Evolutionary conservation across 139 green algal species (phyloP), one percentile per base, ranked within the genome.

Genomic region (Pseudopediastrum boryanum): DNA sequence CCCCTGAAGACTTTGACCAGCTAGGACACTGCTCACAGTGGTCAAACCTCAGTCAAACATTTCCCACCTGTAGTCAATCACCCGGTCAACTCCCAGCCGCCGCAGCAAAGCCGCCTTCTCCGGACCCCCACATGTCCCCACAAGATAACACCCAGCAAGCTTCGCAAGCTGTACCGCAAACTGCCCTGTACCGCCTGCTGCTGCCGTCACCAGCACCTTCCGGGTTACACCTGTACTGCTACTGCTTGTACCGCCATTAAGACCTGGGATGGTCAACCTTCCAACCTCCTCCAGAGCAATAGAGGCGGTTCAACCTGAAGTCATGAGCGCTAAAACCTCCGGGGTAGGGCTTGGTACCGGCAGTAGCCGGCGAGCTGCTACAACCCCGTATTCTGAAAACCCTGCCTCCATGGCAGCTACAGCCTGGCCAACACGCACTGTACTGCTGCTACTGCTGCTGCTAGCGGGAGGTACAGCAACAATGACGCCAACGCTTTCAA

Each of bases 141-240:
- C 83, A 46, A 99, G 95, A 19, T 83, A 78, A 85, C 90, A 93
- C 19, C 95, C 95, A 9, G 88, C 87, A 9, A 91, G 63, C 87
- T 95, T 94, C 23, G 93, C 94, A 63, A 99, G 87, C 90, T 98
- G 95, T 43, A 98, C 94, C 12, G 90, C 94, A 86, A 99, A 97
- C 83, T 98, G 95, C 12, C 94, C 94, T 0, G 94, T 97, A 33
- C 95, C 95, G 4, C 94, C 94, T 1, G 95, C 95, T 4, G 95
- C 95, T 8, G 95, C 95, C 2, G 95, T 99, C 42, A 99, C 92
- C 33, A 99, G 88, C 52, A 98, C 92, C 27, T 88, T 95, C 80
- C 33, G 50, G 63, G 16, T 39, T 27, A 31, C 42, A 39, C 8
- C 59, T 3, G 27, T 4, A 3, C 29, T 39, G 33, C 21, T 9